A percentile compares a stretch with the other conserved stretches of the same genome.
Evolutionary conservation across 441 rosid genomes (phyloP).

Genomic region (Pelargonium citronellum): DNA sequence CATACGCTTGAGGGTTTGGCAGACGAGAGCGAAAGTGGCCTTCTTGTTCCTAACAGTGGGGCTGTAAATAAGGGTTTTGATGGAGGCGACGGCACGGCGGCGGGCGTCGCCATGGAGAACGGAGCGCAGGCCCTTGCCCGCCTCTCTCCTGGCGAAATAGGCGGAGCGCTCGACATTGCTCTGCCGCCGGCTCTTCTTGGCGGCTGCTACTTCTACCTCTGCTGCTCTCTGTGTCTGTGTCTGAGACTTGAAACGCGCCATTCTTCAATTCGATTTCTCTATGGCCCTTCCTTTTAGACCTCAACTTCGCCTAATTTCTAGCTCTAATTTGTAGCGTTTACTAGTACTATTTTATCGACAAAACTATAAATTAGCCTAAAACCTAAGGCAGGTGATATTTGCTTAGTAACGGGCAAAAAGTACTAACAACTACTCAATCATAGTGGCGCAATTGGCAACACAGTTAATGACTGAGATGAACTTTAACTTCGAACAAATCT

Average conservation of each 20-base stretch:
- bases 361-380: too few species aligned
- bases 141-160: slow-evolving; percentile 73
- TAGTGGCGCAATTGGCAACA: too few species aligned
- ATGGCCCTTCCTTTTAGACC: too few species aligned
- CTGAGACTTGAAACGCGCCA: neutral
- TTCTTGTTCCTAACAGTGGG: slow-evolving; percentile 72
- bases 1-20: slow-evolving; percentile 80
- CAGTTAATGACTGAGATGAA: too few species aligned
- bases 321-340: too few species aligned
- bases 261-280: neutral
- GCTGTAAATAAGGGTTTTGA: slow-evolving; percentile 72
- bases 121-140: slow-evolving; percentile 56
- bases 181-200: slow-evolving; percentile 21
- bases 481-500: too few species aligned
- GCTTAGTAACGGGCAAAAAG: too few species aligned
- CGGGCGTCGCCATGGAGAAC: slow-evolving; percentile 75
- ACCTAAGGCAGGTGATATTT: too few species aligned
- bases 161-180: slow-evolving; percentile 62
- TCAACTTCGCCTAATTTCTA: too few species aligned
- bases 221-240: neutral
- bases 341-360: too few species aligned
- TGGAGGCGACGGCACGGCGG: slow-evolving; percentile 66
- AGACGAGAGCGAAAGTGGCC: slow-evolving; percentile 83
- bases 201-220: too few species aligned
- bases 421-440: too few species aligned